phyloP scores from a whole-genome alignment of 2,329 filamentous ascomycete species.

The Kalaharituber pfeilii region DNA sequence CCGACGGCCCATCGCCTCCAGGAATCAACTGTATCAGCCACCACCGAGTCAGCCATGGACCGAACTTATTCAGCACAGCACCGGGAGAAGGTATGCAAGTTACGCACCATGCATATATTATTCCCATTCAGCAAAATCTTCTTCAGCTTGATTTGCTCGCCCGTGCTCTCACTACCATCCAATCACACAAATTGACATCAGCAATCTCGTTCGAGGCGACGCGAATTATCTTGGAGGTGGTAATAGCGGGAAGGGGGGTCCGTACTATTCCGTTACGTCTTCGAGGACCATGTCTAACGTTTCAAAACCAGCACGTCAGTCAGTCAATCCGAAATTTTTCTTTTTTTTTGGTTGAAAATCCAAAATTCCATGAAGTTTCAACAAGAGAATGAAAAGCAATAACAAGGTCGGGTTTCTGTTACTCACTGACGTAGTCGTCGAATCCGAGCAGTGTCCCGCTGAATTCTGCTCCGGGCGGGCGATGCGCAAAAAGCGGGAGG shows the following conservation, averaged over 20 bases:
- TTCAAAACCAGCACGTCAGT: no score
- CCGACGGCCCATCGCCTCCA: slow-evolving; percentile 16
- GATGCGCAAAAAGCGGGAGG: neutral
- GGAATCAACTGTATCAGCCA: slow-evolving; percentile 15
- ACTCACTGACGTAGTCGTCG: slow-evolving; percentile 99
- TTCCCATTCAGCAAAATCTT: slow-evolving; percentile 97
- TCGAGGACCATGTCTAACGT: slow-evolving; percentile 98
- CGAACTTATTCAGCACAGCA: no score
- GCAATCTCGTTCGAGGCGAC: neutral
- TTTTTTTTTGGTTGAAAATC: no score
- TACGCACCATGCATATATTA: slow-evolving; percentile 91
- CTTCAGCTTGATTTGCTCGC: slow-evolving; percentile 69
- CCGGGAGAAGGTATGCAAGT: no score
- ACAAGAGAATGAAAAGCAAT: neutral
- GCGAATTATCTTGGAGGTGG: neutral
- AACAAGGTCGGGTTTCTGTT: slow-evolving; percentile 8
- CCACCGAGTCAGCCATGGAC: neutral
- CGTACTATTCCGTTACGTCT: slow-evolving; percentile 90
- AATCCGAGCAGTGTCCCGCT: slow-evolving; percentile 87
- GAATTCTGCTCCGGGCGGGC: slow-evolving; percentile 48
- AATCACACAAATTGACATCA: neutral
- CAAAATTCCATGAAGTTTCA: no score
- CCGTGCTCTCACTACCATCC: slow-evolving; percentile 61
- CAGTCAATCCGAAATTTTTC: no score
- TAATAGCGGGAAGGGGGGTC: slow-evolving; percentile 5